Evolutionary conservation across 176 grass and related monocot genomes (phyloP).

Genomic region (Bromus sterilis): DNA sequence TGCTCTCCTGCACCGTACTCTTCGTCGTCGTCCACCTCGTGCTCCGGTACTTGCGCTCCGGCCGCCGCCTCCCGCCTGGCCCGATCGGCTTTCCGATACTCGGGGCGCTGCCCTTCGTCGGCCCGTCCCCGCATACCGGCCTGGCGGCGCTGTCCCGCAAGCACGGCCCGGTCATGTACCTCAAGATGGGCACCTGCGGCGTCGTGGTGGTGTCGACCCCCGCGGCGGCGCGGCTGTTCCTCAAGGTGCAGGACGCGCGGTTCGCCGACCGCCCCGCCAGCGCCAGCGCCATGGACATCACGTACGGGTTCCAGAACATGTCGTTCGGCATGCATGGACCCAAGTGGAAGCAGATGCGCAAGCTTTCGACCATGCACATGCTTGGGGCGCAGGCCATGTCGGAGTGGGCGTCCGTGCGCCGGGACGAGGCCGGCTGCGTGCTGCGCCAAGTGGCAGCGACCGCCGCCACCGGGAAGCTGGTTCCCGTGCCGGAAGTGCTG

Average conservation of each 20-base stretch:
- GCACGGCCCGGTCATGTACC: slow-evolving; percentile 70
- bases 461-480: background rate
- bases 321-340: slow-evolving; percentile 54
- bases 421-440: slow-evolving; percentile 32
- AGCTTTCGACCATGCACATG: slow-evolving; percentile 60
- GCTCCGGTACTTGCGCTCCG: slow-evolving; percentile 13
- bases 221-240: slow-evolving; percentile 41
- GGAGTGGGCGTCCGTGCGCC: slow-evolving; percentile 52
- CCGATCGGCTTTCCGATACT: slow-evolving; percentile 43
- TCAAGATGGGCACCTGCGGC: background rate
- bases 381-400: slow-evolving; percentile 49
- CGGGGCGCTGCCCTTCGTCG: slow-evolving; percentile 59
- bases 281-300: slow-evolving; percentile 56
- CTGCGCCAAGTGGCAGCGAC: slow-evolving; percentile 18
- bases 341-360: slow-evolving; percentile 76
- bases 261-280: slow-evolving; percentile 54
- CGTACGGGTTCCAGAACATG: slow-evolving; percentile 64
- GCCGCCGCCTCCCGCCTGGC: slow-evolving; percentile 32
- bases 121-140: slow-evolving; percentile 48
- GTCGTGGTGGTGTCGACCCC: slow-evolving; percentile 57
- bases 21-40: slow-evolving; percentile 58
- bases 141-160: slow-evolving; percentile 40
- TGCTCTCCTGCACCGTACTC: slow-evolving; percentile 29
- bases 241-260: slow-evolving; percentile 49
- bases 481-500: slow-evolving; percentile 63